Conservation (phyloP, 345 rosid genomes). For the Rhodomyrtus tomentosa region DNA sequence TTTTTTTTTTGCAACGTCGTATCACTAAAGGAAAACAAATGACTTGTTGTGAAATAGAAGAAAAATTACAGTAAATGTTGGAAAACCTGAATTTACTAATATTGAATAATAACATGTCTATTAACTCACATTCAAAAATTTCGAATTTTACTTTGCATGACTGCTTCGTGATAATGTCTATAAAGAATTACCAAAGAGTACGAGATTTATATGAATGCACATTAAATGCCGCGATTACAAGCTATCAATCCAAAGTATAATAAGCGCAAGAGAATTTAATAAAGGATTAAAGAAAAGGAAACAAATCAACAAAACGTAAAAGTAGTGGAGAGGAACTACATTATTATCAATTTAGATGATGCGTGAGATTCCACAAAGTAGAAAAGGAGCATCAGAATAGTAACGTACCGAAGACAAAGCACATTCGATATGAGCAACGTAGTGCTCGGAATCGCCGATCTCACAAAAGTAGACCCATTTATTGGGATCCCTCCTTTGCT, state of each 20-base stretch:
- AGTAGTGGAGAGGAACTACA: background rate
- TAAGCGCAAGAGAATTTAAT: background rate
- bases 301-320: background rate
- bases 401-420: background rate
- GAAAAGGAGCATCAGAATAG: background rate
- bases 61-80: background rate
- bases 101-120: background rate
- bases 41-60: background rate
- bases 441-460: accelerated
- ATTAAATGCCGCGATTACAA: background rate
- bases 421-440: background rate
- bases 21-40: background rate
- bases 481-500: background rate
- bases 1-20: background rate
- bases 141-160: background rate
- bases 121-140: background rate
- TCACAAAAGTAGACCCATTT: background rate
- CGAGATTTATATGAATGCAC: background rate
- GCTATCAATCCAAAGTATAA: background rate
- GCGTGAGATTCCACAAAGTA: background rate
- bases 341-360: background rate
- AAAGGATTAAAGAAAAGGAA: background rate
- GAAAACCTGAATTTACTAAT: background rate
- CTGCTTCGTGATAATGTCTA: background rate
- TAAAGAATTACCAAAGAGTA: background rate